Base-by-base conservation (phyloP, 225 moss, liverwort and hornwort species). In the Sphagnum tenellum region DNA sequence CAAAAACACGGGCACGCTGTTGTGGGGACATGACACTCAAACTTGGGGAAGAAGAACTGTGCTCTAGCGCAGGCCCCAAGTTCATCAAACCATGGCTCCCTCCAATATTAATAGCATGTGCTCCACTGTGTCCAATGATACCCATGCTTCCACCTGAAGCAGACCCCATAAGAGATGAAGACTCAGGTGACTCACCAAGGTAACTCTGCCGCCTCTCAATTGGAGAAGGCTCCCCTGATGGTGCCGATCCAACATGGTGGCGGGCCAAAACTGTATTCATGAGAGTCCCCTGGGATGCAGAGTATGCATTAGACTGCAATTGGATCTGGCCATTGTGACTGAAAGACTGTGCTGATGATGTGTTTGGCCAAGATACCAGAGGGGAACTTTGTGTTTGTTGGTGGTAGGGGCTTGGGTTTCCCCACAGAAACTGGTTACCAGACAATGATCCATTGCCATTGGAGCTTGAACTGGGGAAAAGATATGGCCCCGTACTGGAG, bases 161-260 rank as follows among this genome's bases (percentile, higher is more conserved):
- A 13, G 88, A 74, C 60, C 96, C 79, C 68, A 83, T 61, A 12
- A 95, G 82, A 4, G 94, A 79, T 48, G 86, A 74, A 4, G 89
- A 64, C 49, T 96, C 96, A 47, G 88, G 77, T 5, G 92, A 88
- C 73, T 90, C 96, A 45, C 88, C 86, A 2, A 96, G 86, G 76
- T 92, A 96, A 61, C 76, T 72, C 55, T 91, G 91, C 47, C 94
- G 86, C 72, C 92, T 81, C 62, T 96, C 96, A 58, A 96, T 59
- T 44, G 79, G 78, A 13, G 96, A 88, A 11, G 88, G 82, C 70
- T 96, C 96, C 47, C 88, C 96, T 8, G 96, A 86, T 4, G 94
- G 94, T 44, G 96, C 96, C 7, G 96, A 96, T 62, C 92, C 92
- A 12, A 96, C 89, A 60, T 89, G 89, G 65, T 94, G 94, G 47